Evolutionary conservation across 257 asterid genomes (phyloP).

Genomic region (Paraleonurus japonicus): DNA sequence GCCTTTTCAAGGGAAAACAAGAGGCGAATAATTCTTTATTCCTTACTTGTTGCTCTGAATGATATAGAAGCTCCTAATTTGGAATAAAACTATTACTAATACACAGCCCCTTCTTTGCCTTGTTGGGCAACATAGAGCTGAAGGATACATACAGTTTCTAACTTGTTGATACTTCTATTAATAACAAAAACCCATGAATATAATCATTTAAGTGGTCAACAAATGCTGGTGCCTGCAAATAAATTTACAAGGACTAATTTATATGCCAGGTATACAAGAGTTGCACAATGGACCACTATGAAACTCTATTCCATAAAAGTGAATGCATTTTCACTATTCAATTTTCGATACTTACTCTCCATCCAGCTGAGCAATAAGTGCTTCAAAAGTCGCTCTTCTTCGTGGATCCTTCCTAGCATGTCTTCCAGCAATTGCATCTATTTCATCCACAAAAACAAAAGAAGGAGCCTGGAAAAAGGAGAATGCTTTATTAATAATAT

Average conservation of each 20-base stretch:
- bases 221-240: constrained; percentile 2
- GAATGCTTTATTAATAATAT: constrained; percentile 14
- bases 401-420: constrained; percentile 90
- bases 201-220: not conserved
- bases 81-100: not conserved
- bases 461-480: constrained; percentile 82
- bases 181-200: constrained; percentile 13
- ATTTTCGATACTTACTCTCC: constrained; percentile 77
- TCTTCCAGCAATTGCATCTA: constrained; percentile 99
- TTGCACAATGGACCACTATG: constrained; percentile 25
- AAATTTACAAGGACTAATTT: constrained; percentile 8
- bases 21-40: not conserved
- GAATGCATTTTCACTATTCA: constrained; percentile 13
- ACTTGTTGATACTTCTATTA: not conserved
- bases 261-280: constrained; percentile 5
- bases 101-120: not conserved
- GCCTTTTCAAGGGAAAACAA: constrained; percentile 1
- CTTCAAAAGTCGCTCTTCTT: constrained; percentile 85
- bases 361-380: constrained; percentile 88
- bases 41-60: not conserved
- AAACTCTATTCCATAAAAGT: constrained; percentile 17
- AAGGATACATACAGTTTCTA: not conserved
- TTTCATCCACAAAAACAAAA: constrained; percentile 93
- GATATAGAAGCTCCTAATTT: not conserved
- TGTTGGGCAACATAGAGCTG: not conserved